Percentiles rank a stretch among this genome's conserved stretches.
These are phyloP conservation scores for Priceomyces medius DNA, from an alignment of 805 yeast species.

Conservation along the genomic window DNA sequence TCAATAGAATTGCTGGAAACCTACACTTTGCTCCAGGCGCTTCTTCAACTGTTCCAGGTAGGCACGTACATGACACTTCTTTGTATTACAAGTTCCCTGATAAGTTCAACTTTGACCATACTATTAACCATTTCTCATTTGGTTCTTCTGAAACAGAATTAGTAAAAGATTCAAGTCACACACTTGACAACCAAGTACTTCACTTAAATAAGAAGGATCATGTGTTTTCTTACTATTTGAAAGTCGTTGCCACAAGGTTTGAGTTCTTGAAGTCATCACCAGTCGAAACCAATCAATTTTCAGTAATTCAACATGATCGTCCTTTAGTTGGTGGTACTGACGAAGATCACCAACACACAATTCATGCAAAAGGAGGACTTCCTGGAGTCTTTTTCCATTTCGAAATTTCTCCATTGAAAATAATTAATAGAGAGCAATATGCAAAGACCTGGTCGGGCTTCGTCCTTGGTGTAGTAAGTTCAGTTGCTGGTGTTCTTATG, in stretches of 20 bases:
- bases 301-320: constrained; percentile 84
- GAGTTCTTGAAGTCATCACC: constrained; percentile 53
- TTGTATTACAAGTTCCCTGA: constrained; percentile 55
- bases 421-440: constrained; percentile 76
- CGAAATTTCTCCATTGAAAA: constrained; percentile 91
- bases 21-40: constrained; percentile 96
- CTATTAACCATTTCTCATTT: constrained; percentile 77
- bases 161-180: constrained; percentile 51
- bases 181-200: constrained; percentile 57
- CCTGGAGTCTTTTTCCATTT: constrained; percentile 88
- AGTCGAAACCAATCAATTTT: constrained; percentile 87
- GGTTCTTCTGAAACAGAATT: constrained; percentile 54
- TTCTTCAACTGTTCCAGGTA: constrained; percentile 54
- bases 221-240: constrained; percentile 73
- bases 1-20: constrained; percentile 86
- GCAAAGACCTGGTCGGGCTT: constrained; percentile 81
- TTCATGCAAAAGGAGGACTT: constrained; percentile 79
- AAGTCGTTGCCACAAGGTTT: constrained; percentile 86
- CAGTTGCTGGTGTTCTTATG: constrained; percentile 90
- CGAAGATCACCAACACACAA: constrained; percentile 83
- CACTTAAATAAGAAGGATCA: constrained; percentile 52
- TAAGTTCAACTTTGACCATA: constrained; percentile 74
- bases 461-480: constrained; percentile 76
- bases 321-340: constrained; percentile 86
- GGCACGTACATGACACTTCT: constrained; percentile 84